Percentiles rank a stretch among this genome's conserved stretches.
Evolutionary conservation across 2,329 filamentous ascomycete genomes (phyloP).

Genomic region (Chrysoporthe puriensis): DNA sequence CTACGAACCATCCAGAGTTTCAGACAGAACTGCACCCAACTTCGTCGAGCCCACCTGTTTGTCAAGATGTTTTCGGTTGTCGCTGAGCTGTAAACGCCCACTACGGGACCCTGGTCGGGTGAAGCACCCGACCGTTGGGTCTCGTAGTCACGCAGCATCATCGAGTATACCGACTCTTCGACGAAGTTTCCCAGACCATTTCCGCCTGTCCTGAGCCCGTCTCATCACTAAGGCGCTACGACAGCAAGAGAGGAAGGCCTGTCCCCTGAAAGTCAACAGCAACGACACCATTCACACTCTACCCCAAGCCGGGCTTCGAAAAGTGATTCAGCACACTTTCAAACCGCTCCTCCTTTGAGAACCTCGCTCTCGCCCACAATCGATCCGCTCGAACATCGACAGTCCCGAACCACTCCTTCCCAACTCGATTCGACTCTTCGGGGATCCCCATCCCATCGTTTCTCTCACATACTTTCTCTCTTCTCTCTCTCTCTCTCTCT

Average conservation of each 20-base stretch:
- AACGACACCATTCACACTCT: not conserved
- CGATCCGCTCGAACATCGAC: not conserved
- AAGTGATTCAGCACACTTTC: not conserved
- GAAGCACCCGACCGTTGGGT: constrained; percentile 50
- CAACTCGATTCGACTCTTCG: not conserved
- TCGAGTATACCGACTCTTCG: constrained; percentile 71
- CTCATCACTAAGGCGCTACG: constrained; percentile 36
- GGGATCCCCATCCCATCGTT: not conserved
- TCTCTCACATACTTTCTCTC: not conserved
- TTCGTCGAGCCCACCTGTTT: constrained; percentile 66
- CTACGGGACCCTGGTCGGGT: constrained; percentile 67
- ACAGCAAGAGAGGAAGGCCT: constrained; percentile 28
- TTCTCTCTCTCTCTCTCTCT: no score
- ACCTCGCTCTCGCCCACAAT: not conserved
- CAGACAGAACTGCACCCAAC: constrained; percentile 50
- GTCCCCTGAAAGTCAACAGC: constrained; percentile 8
- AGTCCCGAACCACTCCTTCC: not conserved
- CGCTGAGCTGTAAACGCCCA: constrained; percentile 91
- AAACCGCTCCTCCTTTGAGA: not conserved
- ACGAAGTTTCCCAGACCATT: constrained; percentile 68
- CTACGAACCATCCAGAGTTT: constrained; percentile 43
- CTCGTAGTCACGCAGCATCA: constrained; percentile 86
- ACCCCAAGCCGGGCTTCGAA: constrained; percentile 1
- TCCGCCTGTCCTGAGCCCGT: constrained; percentile 56
- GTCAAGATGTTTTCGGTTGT: constrained; percentile 72